A percentile compares a stretch with the other conserved stretches of the same genome.
phyloP scores from a whole-genome alignment of 495 filamentous ascomycete species.

The Lasiosphaeria ovina region DNA sequence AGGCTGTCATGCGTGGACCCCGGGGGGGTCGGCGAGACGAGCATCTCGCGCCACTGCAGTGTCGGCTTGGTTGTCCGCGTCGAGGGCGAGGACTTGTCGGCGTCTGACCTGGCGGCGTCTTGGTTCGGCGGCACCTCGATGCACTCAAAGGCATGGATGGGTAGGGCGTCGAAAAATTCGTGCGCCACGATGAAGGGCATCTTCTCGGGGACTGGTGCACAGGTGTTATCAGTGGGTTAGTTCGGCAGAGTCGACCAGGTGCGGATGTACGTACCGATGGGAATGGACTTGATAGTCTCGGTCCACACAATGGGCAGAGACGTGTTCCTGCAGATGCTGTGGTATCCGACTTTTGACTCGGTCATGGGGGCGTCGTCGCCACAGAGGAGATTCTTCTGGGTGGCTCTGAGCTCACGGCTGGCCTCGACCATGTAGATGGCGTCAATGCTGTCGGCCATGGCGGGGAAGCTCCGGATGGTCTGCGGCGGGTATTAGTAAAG shows the following conservation, averaged over 20 bases:
- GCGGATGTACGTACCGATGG: conserved; percentile 39
- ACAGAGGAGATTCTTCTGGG: conserved; percentile 83
- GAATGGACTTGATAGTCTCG: conserved; percentile 81
- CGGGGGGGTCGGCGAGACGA: conserved; percentile 68
- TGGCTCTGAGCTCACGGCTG: conserved; percentile 66
- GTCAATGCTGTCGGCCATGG: conserved; percentile 72
- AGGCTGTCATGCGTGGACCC: conserved; percentile 44
- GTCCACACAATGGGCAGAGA: conserved; percentile 79
- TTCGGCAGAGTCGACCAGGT: not conserved
- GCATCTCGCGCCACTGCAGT: conserved; percentile 81
- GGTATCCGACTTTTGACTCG: conserved; percentile 70
- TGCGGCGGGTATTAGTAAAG: conserved; percentile 32
- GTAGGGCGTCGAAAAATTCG: conserved; percentile 98
- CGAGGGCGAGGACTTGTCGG: conserved; percentile 42
- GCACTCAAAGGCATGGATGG: conserved; percentile 91
- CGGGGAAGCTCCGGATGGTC: conserved; percentile 82
- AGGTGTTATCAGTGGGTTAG: conserved; percentile 7
- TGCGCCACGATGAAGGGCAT: conserved; percentile 93
- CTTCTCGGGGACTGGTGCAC: conserved; percentile 49
- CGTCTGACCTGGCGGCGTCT: conserved; percentile 38
- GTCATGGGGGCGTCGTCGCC: conserved; percentile 65
- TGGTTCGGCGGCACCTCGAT: conserved; percentile 49
- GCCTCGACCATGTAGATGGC: conserved; percentile 90
- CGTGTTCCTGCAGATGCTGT: conserved; percentile 71
- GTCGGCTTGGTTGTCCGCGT: conserved; percentile 45